Percentiles rank a stretch among this genome's conserved stretches.
phyloP scores from a whole-genome alignment of 2,329 filamentous ascomycete genomes.

The Pezicula carpinea region DNA sequence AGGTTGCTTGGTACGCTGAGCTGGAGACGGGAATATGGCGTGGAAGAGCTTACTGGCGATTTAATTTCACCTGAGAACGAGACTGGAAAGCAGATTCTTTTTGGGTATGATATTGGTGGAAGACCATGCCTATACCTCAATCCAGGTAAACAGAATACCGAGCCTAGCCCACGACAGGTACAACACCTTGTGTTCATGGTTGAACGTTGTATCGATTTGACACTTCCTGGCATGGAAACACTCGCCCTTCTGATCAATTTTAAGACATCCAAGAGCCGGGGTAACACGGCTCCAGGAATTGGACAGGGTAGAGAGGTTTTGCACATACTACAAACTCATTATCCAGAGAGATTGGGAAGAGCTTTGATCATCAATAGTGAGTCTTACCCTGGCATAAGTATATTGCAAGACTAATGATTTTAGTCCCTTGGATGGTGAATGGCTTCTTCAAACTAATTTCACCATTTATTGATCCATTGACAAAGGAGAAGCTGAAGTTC shows the following conservation, averaged over 20 bases:
- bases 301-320: conserved; percentile 78
- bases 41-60: conserved; percentile 69
- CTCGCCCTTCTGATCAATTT: conserved; percentile 89
- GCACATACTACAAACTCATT: conserved; percentile 89
- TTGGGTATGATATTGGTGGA: conserved; percentile 80
- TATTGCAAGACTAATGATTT: conserved; percentile 11
- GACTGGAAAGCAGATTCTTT: conserved; percentile 88
- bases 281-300: conserved; percentile 69
- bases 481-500: conserved; percentile 93
- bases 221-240: conserved; percentile 82
- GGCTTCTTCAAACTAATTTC: conserved; percentile 96
- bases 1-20: conserved; percentile 76
- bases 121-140: conserved; percentile 90
- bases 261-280: conserved; percentile 69
- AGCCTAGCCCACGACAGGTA: conserved; percentile 78
- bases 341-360: conserved; percentile 84
- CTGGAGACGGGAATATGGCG: conserved; percentile 88
- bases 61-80: conserved; percentile 92
- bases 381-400: conserved; percentile 26
- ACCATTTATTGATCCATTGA: conserved; percentile 93
- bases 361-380: conserved; percentile 85
- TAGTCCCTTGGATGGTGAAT: conserved; percentile 85
- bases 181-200: conserved; percentile 96
- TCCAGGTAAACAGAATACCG: conserved; percentile 89
- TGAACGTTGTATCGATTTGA: conserved; percentile 81